These are phyloP conservation scores for Peronospora destructor DNA, from an alignment of 352 stramenopile genomes.

Conservation along the genomic window DNA sequence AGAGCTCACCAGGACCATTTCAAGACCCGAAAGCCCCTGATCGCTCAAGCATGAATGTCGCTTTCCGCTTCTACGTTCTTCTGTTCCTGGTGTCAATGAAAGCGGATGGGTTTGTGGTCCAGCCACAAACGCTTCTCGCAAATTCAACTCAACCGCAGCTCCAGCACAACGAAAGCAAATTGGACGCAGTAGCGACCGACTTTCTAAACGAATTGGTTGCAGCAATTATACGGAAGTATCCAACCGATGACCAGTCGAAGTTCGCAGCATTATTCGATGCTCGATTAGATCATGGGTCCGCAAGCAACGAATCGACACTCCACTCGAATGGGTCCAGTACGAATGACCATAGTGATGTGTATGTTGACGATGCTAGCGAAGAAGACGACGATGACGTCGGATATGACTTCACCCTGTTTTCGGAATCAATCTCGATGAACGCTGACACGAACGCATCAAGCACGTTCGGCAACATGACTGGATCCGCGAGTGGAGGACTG, in stretches of 20 bases:
- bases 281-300: conserved; percentile 1
- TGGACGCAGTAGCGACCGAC: not conserved
- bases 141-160: conserved; percentile 2
- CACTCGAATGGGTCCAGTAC: conserved; percentile 8
- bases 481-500: conserved; percentile 1
- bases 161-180: conserved; percentile 7
- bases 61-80: conserved; percentile 3
- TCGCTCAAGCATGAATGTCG: conserved; percentile 9
- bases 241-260: conserved; percentile 4
- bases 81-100: conserved; percentile 5
- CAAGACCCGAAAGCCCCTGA: conserved; percentile 2
- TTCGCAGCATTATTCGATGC: conserved; percentile 12
- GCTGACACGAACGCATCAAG: conserved; percentile 1
- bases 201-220: conserved; percentile 6
- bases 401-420: conserved; percentile 5
- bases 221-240: not conserved
- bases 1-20: conserved; percentile 2
- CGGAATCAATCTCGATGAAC: conserved; percentile 1
- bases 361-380: not conserved
- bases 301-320: conserved; percentile 5
- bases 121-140: conserved; percentile 2
- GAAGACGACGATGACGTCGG: not conserved
- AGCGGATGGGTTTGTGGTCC: not conserved
- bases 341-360: not conserved
- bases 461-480: conserved; percentile 1